Percentiles rank a stretch among this genome's conserved stretches.
These are phyloP conservation scores for Teunomyces gatunensis DNA, from an alignment of 805 yeast genomes.

Conservation along the genomic window DNA sequence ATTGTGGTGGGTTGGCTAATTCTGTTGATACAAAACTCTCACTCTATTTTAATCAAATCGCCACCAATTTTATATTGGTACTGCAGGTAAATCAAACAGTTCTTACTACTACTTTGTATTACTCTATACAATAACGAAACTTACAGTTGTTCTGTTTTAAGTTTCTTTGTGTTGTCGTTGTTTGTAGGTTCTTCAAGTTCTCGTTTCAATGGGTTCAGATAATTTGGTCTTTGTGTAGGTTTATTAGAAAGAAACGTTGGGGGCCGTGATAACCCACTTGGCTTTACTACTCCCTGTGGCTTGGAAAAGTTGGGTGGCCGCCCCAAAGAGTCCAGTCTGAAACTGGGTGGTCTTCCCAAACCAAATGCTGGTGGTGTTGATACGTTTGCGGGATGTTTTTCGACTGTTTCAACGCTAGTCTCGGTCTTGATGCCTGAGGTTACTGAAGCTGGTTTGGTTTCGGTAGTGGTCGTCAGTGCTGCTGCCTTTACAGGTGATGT, in stretches of 20 bases:
- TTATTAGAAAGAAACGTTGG: conserved; percentile 39
- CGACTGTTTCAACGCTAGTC: not conserved
- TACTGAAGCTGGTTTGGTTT: conserved; percentile 2
- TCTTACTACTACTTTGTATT: not conserved
- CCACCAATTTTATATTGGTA: conserved; percentile 2
- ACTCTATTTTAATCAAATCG: not conserved
- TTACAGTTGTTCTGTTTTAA: not conserved
- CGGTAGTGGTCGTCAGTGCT: not conserved
- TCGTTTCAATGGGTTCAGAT: conserved; percentile 4
- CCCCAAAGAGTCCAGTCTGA: conserved; percentile 18
- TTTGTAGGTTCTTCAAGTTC: conserved; percentile 6
- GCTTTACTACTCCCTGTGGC: conserved; percentile 29
- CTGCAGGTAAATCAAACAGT: conserved; percentile 1
- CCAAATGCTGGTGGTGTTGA: conserved; percentile 25
- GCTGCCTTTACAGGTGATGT: conserved; percentile 5
- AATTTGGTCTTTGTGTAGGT: conserved; percentile 7
- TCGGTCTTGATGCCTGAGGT: not conserved
- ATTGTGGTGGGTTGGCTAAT: not conserved
- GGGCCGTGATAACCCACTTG: conserved; percentile 32
- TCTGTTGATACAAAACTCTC: not conserved
- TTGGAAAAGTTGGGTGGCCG: conserved; percentile 24
- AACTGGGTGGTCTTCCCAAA: conserved; percentile 25
- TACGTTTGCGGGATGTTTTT: conserved; percentile 1
- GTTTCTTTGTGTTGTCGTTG: conserved; percentile 6
- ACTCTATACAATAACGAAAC: not conserved